Evolutionary conservation across 2,329 filamentous ascomycete species (phyloP).

Genomic region (Trichoderma semiorbis): DNA sequence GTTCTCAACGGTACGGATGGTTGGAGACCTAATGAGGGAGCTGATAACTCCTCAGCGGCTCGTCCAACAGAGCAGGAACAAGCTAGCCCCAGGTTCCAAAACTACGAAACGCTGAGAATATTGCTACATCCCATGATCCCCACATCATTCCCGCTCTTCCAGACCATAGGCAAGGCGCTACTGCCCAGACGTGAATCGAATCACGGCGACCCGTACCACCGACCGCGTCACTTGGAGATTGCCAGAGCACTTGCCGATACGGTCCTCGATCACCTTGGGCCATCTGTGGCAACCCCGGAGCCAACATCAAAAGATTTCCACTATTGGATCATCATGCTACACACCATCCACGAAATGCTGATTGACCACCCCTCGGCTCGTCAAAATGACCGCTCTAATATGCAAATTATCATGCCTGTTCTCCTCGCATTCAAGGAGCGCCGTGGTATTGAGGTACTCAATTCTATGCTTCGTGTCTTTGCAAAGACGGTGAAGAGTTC

Average conservation of each 20-base stretch:
- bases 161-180: conserved; percentile 77
- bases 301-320: conserved; percentile 64
- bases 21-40: conserved; percentile 27
- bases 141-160: conserved; percentile 80
- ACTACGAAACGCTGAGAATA: conserved; percentile 72
- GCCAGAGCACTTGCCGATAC: conserved; percentile 67
- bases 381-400: conserved; percentile 46
- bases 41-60: conserved; percentile 24
- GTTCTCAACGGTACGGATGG: conserved; percentile 29
- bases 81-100: conserved; percentile 54
- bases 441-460: conserved; percentile 71
- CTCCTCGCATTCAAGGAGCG: conserved; percentile 82
- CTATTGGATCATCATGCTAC: conserved; percentile 78
- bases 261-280: conserved; percentile 63
- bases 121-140: conserved; percentile 76
- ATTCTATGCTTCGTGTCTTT: conserved; percentile 68
- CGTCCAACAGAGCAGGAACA: conserved; percentile 43
- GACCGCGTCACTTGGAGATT: conserved; percentile 53
- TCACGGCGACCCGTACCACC: conserved; percentile 56
- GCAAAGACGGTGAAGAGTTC: conserved; percentile 30
- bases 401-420: conserved; percentile 67
- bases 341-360: conserved; percentile 73
- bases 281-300: conserved; percentile 40
- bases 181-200: conserved; percentile 63
- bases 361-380: conserved; percentile 57